Conservation (phyloP, 495 filamentous ascomycete genomes). For the Staphylotrichum longicolle region DNA sequence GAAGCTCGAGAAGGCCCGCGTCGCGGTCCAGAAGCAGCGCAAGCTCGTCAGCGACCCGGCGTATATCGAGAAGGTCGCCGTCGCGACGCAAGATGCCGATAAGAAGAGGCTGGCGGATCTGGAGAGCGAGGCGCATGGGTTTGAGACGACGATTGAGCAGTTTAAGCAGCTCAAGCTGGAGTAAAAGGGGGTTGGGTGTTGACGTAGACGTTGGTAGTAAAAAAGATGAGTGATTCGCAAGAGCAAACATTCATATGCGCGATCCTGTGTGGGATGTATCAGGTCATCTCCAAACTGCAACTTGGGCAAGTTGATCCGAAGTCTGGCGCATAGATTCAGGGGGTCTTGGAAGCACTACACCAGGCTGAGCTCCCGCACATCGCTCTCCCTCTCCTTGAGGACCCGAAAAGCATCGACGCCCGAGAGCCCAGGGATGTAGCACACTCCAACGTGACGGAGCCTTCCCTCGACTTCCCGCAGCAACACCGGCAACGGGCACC, state of each 20-base stretch:
- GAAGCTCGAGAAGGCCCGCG: constrained; percentile 2
- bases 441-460: not conserved
- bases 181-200: not conserved
- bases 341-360: not conserved
- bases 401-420: not conserved
- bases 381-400: not conserved
- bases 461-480: not conserved
- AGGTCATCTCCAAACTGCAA: no score
- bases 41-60: not conserved
- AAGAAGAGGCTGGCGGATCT: not conserved
- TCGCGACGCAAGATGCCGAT: constrained; percentile 1
- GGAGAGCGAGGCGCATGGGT: not conserved
- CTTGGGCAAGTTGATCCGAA: no score
- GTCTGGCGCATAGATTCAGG: no score
- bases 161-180: constrained; percentile 6
- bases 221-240: no score
- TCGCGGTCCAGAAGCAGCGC: not conserved
- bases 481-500: not conserved
- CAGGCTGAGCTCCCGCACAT: not conserved
- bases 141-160: constrained; percentile 2
- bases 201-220: no score
- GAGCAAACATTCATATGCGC: no score
- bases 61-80: not conserved
- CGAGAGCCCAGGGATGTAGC: not conserved
- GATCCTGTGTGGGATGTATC: no score